Conservation (phyloP, 2,329 filamentous ascomycete genomes). For the Colletotrichum orchidophilum region DNA sequence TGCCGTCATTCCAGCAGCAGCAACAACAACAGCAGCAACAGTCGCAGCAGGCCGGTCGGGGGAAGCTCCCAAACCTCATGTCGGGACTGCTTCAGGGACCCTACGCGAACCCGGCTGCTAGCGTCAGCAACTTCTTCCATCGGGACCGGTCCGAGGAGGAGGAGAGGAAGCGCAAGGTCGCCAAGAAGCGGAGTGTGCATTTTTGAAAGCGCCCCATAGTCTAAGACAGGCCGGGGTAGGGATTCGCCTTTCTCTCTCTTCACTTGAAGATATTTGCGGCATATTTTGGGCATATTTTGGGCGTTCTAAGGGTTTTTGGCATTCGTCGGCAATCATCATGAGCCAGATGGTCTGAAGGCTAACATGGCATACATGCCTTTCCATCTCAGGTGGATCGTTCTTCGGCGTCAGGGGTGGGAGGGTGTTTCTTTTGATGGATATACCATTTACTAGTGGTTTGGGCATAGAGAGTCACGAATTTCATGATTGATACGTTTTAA, state of each 20-base stretch:
- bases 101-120: constrained; percentile 52
- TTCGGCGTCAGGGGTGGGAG: neutral
- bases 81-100: constrained; percentile 42
- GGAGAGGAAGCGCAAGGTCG: constrained; percentile 50
- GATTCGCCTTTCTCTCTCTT: neutral
- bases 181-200: constrained; percentile 60
- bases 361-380: neutral
- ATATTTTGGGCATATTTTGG: neutral
- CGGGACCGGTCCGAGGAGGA: constrained; percentile 47
- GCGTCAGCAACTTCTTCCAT: constrained; percentile 56
- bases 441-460: neutral
- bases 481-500: neutral
- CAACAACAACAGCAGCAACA: constrained; percentile 36
- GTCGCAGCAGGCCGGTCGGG: constrained; percentile 35
- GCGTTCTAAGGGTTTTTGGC: neutral
- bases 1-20: constrained; percentile 15
- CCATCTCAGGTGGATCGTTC: neutral
- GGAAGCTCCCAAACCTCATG: constrained; percentile 40
- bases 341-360: neutral
- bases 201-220: constrained; percentile 42
- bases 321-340: neutral
- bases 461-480: neutral
- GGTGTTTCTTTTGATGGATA: constrained; percentile 6
- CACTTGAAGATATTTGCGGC: neutral
- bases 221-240: neutral